A percentile compares a stretch with the other conserved stretches of the same genome.
Evolutionary conservation across 2,329 filamentous ascomycete species (phyloP).

Genomic region (Elsinoe necatrix): DNA sequence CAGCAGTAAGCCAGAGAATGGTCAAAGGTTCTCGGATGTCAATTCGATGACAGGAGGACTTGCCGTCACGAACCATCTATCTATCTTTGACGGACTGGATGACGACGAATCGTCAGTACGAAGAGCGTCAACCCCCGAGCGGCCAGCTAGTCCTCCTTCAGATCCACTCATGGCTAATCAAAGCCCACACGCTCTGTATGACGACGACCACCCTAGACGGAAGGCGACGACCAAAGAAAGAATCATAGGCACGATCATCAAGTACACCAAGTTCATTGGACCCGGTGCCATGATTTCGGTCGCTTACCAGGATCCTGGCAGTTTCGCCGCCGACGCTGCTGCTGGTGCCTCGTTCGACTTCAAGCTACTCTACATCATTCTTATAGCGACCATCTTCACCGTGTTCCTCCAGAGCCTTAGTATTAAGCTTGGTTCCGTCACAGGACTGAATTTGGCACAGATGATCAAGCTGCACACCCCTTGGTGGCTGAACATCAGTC

Average conservation of each 20-base stretch:
- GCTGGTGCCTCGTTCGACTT: conserved; percentile 59
- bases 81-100: conserved; percentile 5
- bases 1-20: not conserved
- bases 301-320: conserved; percentile 46
- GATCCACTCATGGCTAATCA: not conserved
- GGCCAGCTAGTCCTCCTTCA: not conserved
- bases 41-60: not conserved
- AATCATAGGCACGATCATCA: conserved; percentile 28
- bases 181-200: not conserved
- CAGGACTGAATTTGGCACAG: conserved; percentile 43
- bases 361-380: conserved; percentile 57
- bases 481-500: conserved; percentile 45
- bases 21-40: not conserved
- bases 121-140: not conserved
- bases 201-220: not conserved
- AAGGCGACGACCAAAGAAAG: not conserved
- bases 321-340: conserved; percentile 62
- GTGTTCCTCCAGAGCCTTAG: conserved; percentile 61
- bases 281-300: conserved; percentile 56
- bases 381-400: conserved; percentile 62
- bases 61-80: conserved; percentile 5
- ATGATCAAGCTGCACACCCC: conserved; percentile 44
- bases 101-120: not conserved
- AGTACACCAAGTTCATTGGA: conserved; percentile 52
- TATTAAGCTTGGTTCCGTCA: conserved; percentile 49